Percentiles rank a stretch among this genome's conserved stretches.
Evolutionary conservation across 495 filamentous ascomycete genomes (phyloP).

Genomic region (Neurospora tetrasperma): DNA sequence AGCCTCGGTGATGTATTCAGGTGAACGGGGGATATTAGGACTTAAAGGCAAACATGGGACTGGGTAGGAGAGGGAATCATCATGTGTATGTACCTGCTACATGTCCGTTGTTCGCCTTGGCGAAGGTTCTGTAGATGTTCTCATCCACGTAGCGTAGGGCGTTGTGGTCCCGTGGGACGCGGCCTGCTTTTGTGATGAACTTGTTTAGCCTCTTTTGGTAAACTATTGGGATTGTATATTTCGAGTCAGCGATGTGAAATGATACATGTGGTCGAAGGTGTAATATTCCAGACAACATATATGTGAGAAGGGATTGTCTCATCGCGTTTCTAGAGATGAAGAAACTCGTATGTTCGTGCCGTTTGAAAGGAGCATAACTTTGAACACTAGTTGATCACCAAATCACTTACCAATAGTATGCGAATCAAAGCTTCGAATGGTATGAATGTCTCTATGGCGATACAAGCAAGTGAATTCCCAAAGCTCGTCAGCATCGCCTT

Average conservation of each 20-base stretch:
- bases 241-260: background rate
- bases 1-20: too few species aligned
- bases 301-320: too few species aligned
- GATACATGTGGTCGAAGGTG: background rate
- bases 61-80: background rate
- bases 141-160: constrained; percentile 5
- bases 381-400: background rate
- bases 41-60: background rate
- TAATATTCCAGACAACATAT: background rate
- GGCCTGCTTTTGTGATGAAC: constrained; percentile 5
- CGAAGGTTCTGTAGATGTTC: constrained; percentile 6
- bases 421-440: constrained; percentile 19
- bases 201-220: background rate
- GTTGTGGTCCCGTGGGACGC: constrained; percentile 6
- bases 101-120: constrained; percentile 18
- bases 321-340: background rate
- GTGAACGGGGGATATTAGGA: too few species aligned
- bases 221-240: background rate
- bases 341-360: background rate
- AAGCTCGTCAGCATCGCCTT: constrained; percentile 30
- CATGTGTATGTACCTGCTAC: constrained; percentile 9
- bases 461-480: constrained; percentile 28
- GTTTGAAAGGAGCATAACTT: background rate
- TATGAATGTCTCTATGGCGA: constrained; percentile 20
- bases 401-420: constrained; percentile 31